Conservation (phyloP, 208 protist genomes). For the Crithidia thermophila region DNA sequence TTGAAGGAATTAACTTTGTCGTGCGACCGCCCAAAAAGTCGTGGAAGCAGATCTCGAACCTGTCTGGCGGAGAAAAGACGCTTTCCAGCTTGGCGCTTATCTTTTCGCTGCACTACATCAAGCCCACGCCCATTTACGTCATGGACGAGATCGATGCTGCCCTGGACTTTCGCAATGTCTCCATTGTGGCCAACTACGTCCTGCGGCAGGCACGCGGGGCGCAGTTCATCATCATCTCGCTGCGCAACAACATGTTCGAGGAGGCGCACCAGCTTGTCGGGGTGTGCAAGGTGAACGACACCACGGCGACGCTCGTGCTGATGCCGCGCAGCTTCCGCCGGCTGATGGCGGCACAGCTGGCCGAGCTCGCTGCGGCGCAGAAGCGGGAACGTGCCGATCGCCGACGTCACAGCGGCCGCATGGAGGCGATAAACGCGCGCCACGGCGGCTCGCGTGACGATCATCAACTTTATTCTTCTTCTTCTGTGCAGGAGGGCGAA, state of each 20-base stretch:
- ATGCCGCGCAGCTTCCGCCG: conserved; percentile 89
- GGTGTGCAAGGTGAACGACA: conserved; percentile 99
- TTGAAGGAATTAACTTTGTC: conserved; percentile 98
- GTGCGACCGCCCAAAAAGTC: conserved; percentile 99
- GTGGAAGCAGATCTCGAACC: conserved; percentile 99
- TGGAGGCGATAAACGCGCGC: too few species aligned
- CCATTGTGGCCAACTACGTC: conserved; percentile 99
- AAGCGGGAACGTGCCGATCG: not conserved
- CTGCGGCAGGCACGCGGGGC: conserved; percentile 98
- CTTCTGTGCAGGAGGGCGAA: not conserved
- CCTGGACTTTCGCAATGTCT: conserved; percentile 99
- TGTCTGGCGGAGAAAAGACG: conserved; percentile 99
- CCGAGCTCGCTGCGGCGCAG: conserved; percentile 12
- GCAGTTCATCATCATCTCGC: conserved; percentile 99
- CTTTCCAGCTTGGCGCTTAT: conserved; percentile 98
- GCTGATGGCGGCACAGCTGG: conserved; percentile 29
- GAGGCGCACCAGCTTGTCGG: conserved; percentile 98
- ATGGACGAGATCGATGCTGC: conserved; percentile 99
- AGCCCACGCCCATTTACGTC: conserved; percentile 99
- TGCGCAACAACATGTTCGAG: conserved; percentile 99
- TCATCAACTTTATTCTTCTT: too few species aligned
- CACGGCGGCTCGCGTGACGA: too few species aligned
- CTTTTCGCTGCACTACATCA: conserved; percentile 99
- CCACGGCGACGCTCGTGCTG: conserved; percentile 97
- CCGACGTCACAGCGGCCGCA: conserved; percentile 11